phyloP scores from a whole-genome alignment of 2,329 filamentous ascomycete genomes.

The Cytospora schulzeri region DNA sequence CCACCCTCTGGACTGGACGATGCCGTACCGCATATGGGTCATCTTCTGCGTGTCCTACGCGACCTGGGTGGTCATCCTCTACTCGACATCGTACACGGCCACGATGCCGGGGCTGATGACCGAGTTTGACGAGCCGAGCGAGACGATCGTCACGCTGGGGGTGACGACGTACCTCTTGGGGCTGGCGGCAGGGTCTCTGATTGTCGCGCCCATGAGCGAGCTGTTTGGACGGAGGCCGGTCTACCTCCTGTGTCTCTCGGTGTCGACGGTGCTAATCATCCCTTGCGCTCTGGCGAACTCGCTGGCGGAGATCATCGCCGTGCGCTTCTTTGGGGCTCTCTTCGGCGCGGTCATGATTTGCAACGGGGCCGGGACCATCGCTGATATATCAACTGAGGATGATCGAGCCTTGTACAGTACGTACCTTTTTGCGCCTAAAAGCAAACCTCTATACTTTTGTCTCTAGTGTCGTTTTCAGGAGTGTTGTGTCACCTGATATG shows the following conservation, averaged over 20 bases:
- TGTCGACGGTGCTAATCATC: slow-evolving; percentile 69
- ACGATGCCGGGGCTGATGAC: slow-evolving; percentile 66
- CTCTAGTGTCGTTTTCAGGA: neutral
- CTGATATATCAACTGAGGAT: slow-evolving; percentile 80
- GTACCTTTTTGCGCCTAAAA: neutral
- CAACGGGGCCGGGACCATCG: slow-evolving; percentile 80
- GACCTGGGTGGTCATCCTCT: slow-evolving; percentile 58
- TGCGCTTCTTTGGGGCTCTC: slow-evolving; percentile 65
- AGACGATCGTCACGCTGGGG: slow-evolving; percentile 66
- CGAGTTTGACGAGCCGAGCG: slow-evolving; percentile 57
- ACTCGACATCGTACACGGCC: slow-evolving; percentile 75
- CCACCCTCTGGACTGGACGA: slow-evolving; percentile 70
- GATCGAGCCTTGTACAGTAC: slow-evolving; percentile 71
- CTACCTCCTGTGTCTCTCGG: slow-evolving; percentile 62
- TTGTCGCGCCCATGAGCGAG: slow-evolving; percentile 74
- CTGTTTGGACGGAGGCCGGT: slow-evolving; percentile 66
- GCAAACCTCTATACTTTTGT: neutral
- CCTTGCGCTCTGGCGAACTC: slow-evolving; percentile 68
- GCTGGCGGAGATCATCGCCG: slow-evolving; percentile 63
- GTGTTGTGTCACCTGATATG: neutral
- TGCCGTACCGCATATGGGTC: slow-evolving; percentile 46
- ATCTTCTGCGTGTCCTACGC: slow-evolving; percentile 46
- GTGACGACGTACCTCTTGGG: slow-evolving; percentile 75
- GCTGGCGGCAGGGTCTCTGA: slow-evolving; percentile 66
- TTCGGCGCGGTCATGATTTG: slow-evolving; percentile 73